Conservation (phyloP, 768 basidiomycete species). For the Calocybe cyanea region DNA sequence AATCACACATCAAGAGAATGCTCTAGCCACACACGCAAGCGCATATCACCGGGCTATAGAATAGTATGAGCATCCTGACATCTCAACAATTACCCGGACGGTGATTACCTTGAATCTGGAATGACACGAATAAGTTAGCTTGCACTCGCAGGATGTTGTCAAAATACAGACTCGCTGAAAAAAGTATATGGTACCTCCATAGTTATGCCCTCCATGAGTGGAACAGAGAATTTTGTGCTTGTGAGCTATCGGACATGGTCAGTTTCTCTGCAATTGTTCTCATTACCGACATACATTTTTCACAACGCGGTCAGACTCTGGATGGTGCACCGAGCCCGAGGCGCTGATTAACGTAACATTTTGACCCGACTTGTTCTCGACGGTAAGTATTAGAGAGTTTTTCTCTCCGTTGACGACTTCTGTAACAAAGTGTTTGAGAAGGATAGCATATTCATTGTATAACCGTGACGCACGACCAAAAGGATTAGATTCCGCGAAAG, state of each 20-base stretch:
- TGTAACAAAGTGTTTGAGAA: constrained; percentile 27
- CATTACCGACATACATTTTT: constrained; percentile 58
- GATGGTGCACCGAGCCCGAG: constrained; percentile 64
- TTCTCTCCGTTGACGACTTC: constrained; percentile 83
- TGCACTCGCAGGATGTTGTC: background rate
- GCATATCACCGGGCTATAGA: constrained; percentile 68
- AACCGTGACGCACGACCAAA: constrained; percentile 62
- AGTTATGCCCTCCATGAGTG: constrained; percentile 52
- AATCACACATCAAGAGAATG: constrained; percentile 55
- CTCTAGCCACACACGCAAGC: constrained; percentile 74
- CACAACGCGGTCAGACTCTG: constrained; percentile 57
- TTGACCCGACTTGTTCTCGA: constrained; percentile 74
- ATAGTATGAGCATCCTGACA: constrained; percentile 5
- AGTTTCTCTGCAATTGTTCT: background rate
- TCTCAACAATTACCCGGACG: too few species aligned
- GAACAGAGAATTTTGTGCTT: constrained; percentile 45
- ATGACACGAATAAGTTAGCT: constrained; percentile 11
- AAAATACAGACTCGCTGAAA: constrained; percentile 69
- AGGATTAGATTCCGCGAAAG: constrained; percentile 68
- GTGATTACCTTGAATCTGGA: constrained; percentile 56
- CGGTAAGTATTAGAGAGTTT: constrained; percentile 57
- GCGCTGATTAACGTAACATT: constrained; percentile 67
- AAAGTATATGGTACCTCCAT: constrained; percentile 69
- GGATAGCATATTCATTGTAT: background rate
- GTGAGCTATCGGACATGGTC: constrained; percentile 45